Evolutionary conservation across 352 stramenopile genomes (phyloP).

Genomic region (Globisporangium parvum): DNA sequence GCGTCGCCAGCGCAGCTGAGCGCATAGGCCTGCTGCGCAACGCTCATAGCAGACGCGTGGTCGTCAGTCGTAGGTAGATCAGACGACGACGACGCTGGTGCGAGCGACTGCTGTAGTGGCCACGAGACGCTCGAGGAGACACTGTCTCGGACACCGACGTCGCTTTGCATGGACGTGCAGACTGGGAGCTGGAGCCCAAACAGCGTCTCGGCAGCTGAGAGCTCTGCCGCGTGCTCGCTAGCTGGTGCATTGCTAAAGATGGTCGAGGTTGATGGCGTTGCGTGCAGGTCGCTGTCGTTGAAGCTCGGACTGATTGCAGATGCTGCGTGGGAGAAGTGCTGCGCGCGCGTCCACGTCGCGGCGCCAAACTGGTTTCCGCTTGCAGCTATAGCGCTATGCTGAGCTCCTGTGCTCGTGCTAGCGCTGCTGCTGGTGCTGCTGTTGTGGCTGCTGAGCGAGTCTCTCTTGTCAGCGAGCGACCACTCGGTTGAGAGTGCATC

Average conservation of each 20-base stretch:
- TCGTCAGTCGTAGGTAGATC: not conserved
- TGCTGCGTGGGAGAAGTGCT: slow-evolving; percentile 12
- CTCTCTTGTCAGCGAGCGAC: not conserved
- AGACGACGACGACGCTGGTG: not conserved
- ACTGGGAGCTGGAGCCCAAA: slow-evolving; percentile 4
- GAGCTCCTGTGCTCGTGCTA: not conserved
- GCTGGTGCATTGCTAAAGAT: not conserved
- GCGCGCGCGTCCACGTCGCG: slow-evolving; percentile 10
- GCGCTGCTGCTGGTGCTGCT: not conserved
- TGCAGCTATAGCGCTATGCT: not conserved
- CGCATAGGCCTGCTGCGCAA: slow-evolving; percentile 6
- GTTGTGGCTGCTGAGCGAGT: not conserved
- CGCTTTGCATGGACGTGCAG: not conserved
- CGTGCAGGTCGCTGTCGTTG: slow-evolving; percentile 1
- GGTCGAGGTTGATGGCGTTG: not conserved
- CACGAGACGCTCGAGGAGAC: not conserved
- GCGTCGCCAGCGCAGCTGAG: slow-evolving; percentile 2
- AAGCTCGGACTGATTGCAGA: slow-evolving; percentile 11
- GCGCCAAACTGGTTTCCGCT: slow-evolving; percentile 7
- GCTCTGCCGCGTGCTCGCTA: not conserved
- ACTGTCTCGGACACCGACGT: too few relatives aligned
- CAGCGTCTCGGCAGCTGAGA: slow-evolving; percentile 4
- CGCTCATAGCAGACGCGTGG: not conserved
- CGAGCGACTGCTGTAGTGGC: not conserved
- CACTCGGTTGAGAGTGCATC: not conserved